Evolutionary conservation across 129 eudicot species (phyloP), one percentile per base, ranked within the genome.

Genomic region (Flaveria brownii): DNA sequence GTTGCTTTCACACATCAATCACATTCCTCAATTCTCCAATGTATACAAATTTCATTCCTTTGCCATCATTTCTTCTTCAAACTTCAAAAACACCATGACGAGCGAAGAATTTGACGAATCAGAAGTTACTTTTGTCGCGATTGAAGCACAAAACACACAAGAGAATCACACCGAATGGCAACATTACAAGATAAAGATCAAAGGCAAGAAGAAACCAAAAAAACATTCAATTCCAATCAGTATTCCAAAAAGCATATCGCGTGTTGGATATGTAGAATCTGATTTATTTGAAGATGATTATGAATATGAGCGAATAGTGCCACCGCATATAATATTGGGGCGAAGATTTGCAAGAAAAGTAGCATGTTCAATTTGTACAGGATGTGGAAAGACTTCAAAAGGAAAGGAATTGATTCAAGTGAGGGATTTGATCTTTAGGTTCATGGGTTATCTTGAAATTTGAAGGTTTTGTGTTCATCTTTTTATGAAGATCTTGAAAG

Each of bases 401-500:
- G 86, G 84, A 23, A 87, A 75, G 68, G 79, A 92, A 66, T 76
- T 86, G 85, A 84, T 85, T 74, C 71, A 87, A 77, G 88, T 89
- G 39, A 81, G 93, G 82, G 83, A 92, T 79, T 81, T 90, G 8
- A 81, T 92, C 41, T 87, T 89, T 28, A 84, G 91, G 75, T 45
- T 89, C 80, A 89, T 95, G 4, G 96, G 93, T 2, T 92, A 84
- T 71, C 83, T 92, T 26, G 97, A 92, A 83, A 78, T 80, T 66
- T 92, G 62, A 72, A 36, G 7, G 8, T 36, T 36, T 36, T 61
- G 7, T 36, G 41, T 39, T 77, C 11, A 20, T 5, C 51, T 49
- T 28, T 49, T 17, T 45, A 43, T 45, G 18, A 18, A 45, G 50
- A 61, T 14, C 39, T 45, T 42, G 39, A 28, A 43, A 43, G 39